Conservation (phyloP, 225 moss, liverwort and hornwort species). For the Climacium dendroides region DNA sequence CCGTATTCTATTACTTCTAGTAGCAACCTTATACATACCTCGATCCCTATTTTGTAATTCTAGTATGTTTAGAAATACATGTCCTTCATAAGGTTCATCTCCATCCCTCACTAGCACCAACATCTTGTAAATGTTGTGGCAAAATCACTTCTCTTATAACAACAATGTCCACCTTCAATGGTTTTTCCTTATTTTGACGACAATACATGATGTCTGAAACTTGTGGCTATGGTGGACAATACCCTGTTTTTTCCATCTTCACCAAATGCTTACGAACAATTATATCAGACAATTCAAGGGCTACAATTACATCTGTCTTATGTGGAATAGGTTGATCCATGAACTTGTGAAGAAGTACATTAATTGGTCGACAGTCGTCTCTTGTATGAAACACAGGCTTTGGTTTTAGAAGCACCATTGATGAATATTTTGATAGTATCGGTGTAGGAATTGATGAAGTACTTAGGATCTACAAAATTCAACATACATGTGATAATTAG, state of each 20-base stretch:
- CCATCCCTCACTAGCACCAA: no score
- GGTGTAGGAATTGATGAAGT: no score
- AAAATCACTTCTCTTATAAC: no score
- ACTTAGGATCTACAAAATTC: no score
- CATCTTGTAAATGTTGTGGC: no score
- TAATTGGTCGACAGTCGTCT: background rate
- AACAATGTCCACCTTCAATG: background rate
- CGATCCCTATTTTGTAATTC: no score
- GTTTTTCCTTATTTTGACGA: background rate
- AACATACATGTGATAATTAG: no score
- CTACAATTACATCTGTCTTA: background rate
- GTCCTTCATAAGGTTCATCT: no score
- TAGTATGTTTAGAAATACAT: no score
- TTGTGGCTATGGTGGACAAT: background rate
- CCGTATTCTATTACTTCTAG: no score
- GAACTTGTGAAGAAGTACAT: background rate
- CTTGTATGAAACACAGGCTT: fast-evolving
- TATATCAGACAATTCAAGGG: background rate
- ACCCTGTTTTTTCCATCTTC: background rate
- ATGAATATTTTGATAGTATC: no score
- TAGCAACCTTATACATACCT: no score
- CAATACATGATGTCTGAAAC: background rate
- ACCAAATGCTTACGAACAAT: background rate
- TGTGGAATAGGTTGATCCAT: background rate
- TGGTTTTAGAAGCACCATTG: background rate